Percentiles rank a stretch among this genome's conserved stretches.
Evolutionary conservation across 371 early-diverging fungal genomes (phyloP).

Genomic region (Mucor mucedo): DNA sequence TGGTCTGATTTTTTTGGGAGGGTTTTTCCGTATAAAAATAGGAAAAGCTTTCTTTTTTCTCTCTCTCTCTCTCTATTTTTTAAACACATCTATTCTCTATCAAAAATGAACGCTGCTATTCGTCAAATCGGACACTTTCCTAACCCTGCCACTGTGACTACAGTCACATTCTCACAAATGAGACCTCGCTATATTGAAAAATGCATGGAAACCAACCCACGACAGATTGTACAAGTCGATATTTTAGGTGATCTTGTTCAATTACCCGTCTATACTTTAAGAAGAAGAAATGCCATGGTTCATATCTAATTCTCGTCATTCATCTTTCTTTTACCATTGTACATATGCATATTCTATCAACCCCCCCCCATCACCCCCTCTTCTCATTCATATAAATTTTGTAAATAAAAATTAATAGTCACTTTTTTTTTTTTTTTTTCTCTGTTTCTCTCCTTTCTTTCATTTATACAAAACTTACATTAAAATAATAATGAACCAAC

Average conservation of each 20-base stretch:
- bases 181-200: conserved; percentile 23
- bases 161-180: conserved; percentile 18
- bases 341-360: not conserved
- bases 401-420: not conserved
- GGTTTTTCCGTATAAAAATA: too few relatives aligned
- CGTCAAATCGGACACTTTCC: not conserved
- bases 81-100: not conserved
- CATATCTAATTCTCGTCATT: not conserved
- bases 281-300: conserved; percentile 45
- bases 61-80: not conserved
- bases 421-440: not conserved
- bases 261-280: conserved; percentile 40
- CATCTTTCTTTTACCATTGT: not conserved
- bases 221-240: conserved; percentile 24
- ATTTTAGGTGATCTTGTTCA: conserved; percentile 35
- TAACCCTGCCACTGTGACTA: not conserved
- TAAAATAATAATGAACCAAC: conserved; percentile 11
- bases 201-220: conserved; percentile 28
- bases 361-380: not conserved
- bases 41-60: not conserved
- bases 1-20: not conserved
- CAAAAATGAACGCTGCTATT: conserved; percentile 12
- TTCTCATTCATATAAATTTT: not conserved
- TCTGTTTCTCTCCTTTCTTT: not conserved
- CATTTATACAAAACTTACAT: not conserved